These are phyloP conservation scores for Phytopythium mirpurense DNA, from an alignment of 352 stramenopile genomes.

Conservation along the genomic window DNA sequence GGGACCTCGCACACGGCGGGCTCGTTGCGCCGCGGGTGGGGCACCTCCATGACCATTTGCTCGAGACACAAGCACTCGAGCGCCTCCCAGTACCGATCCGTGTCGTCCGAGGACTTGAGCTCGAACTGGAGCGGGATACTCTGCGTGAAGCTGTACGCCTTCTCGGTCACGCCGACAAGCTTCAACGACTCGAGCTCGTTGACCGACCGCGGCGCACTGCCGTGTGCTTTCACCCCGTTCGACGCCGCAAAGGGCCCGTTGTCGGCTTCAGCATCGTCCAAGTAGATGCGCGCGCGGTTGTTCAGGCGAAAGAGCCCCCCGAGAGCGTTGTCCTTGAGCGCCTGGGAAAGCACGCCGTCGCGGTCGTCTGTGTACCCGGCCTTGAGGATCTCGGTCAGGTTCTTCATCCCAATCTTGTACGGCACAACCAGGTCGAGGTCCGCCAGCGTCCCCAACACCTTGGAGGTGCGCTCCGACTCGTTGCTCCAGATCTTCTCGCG, in stretches of 20 bases:
- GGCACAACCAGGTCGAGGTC: constrained; percentile 65
- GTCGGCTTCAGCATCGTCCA: constrained; percentile 34
- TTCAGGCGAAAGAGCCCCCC: constrained; percentile 65
- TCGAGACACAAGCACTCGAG: constrained; percentile 77
- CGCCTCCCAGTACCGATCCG: constrained; percentile 72
- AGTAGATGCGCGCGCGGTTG: constrained; percentile 31
- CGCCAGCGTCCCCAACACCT: constrained; percentile 64
- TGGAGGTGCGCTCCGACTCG: constrained; percentile 61
- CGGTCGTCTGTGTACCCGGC: constrained; percentile 62
- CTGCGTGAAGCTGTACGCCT: constrained; percentile 62
- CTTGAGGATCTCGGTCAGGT: constrained; percentile 64
- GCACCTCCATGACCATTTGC: constrained; percentile 75
- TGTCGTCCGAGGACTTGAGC: constrained; percentile 30
- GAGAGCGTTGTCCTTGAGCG: constrained; percentile 70
- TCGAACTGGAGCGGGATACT: constrained; percentile 52
- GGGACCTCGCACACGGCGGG: constrained; percentile 53
- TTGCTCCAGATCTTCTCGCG: constrained; percentile 67
- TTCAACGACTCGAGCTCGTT: constrained; percentile 31
- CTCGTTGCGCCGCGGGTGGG: constrained; percentile 43
- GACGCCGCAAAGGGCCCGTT: constrained; percentile 6
- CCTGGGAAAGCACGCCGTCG: constrained; percentile 56
- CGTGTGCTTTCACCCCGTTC: background rate
- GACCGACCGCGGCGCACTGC: constrained; percentile 11
- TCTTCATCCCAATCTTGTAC: constrained; percentile 82
- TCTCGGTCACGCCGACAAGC: constrained; percentile 58